A percentile compares a stretch with the other conserved stretches of the same genome.
phyloP scores from a whole-genome alignment of 2,329 filamentous ascomycete species.

The Cytospora piceicola region DNA sequence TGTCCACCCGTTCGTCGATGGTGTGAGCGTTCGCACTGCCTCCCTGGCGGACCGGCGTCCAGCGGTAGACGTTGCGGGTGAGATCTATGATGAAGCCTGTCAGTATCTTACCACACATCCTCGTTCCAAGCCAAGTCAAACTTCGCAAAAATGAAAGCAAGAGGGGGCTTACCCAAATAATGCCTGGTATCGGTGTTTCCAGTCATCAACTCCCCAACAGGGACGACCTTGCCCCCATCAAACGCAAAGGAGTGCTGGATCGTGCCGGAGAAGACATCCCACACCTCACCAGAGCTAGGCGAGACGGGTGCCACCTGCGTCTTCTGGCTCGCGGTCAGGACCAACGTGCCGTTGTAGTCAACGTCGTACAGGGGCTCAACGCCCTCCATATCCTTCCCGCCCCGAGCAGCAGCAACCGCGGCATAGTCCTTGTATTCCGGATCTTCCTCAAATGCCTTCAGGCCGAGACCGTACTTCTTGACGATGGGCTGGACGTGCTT shows the following conservation, averaged over 20 bases:
- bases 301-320: constrained; percentile 44
- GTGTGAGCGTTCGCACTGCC: constrained; percentile 42
- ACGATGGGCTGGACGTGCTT: constrained; percentile 51
- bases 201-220: constrained; percentile 44
- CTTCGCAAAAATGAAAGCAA: neutral
- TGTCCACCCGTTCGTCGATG: constrained; percentile 45
- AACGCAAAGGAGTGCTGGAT: constrained; percentile 40
- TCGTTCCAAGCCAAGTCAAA: neutral
- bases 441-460: constrained; percentile 52
- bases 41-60: constrained; percentile 42
- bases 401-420: neutral
- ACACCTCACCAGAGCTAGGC: constrained; percentile 38
- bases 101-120: constrained; percentile 1
- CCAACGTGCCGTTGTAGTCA: constrained; percentile 47
- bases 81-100: constrained; percentile 36
- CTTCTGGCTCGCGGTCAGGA: constrained; percentile 40
- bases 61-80: constrained; percentile 45
- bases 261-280: constrained; percentile 39
- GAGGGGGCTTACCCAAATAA: constrained; percentile 34
- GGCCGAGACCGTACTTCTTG: constrained; percentile 50
- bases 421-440: constrained; percentile 38
- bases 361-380: constrained; percentile 42
- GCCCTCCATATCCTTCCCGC: constrained; percentile 24
- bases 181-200: constrained; percentile 45
- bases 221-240: constrained; percentile 41